Conservation (phyloP, 805 yeast genomes). For the Torulaspora delbrueckii region DNA sequence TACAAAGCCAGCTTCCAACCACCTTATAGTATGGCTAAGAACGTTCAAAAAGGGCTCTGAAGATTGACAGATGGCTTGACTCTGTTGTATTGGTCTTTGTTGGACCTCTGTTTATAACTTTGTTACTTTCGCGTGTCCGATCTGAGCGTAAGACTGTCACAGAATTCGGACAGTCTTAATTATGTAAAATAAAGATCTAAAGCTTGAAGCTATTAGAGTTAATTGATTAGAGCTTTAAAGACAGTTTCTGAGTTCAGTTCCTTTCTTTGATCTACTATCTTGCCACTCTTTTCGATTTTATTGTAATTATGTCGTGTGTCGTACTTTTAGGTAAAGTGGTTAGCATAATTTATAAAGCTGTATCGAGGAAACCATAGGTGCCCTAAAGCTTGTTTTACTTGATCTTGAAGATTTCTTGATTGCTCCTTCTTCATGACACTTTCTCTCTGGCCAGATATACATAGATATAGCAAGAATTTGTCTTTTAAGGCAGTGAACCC, state of each 20-base stretch:
- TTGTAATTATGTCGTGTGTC: no score
- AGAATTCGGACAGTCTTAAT: neutral
- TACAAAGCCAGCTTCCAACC: neutral
- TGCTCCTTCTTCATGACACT: no score
- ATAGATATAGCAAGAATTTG: no score
- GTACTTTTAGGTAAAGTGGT: no score
- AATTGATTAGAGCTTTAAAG: neutral
- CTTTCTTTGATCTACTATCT: no score
- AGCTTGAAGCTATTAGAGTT: neutral
- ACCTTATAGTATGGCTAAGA: neutral
- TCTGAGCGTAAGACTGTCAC: neutral
- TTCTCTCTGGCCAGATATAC: no score
- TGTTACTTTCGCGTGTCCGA: conserved; percentile 2
- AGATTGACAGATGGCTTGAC: neutral
- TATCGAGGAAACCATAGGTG: no score
- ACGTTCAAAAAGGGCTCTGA: neutral
- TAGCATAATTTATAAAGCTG: no score
- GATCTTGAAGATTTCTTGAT: no score
- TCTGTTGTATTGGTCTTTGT: neutral
- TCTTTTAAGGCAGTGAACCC: no score
- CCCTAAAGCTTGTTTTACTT: no score
- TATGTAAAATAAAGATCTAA: neutral
- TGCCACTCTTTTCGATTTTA: no score
- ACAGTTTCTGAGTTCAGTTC: neutral
- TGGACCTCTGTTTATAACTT: conserved; percentile 2